A percentile compares a stretch with the other conserved stretches of the same genome.
These are phyloP conservation scores for Zymoseptoria ardabiliae DNA, from an alignment of 2,329 filamentous ascomycete species.

Conservation along the genomic window DNA sequence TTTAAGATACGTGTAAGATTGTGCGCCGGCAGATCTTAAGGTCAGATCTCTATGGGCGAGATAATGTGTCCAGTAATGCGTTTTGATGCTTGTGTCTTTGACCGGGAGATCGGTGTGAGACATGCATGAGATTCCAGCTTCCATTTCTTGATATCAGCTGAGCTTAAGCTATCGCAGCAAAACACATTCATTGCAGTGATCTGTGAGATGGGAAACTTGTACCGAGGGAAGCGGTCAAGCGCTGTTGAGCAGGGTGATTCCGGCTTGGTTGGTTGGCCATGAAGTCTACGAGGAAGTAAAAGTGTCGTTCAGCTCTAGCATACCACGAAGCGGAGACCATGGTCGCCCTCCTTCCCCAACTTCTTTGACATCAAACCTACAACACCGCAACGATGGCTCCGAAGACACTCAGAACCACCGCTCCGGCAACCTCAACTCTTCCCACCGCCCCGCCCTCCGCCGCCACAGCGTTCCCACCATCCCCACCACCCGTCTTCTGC, in stretches of 20 bases:
- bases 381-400: background rate
- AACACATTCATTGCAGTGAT: background rate
- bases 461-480: background rate
- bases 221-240: too few species aligned
- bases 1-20: background rate
- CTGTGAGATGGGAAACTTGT: too few species aligned
- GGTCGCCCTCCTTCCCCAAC: background rate
- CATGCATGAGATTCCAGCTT: slow-evolving; percentile 4
- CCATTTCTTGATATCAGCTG: background rate
- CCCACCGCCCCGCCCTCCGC: background rate
- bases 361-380: background rate
- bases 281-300: too few species aligned
- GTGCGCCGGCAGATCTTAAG: too few species aligned
- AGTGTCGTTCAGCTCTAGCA: too few species aligned
- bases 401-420: background rate
- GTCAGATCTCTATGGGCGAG: too few species aligned
- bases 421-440: background rate
- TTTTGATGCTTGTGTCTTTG: background rate
- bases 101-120: background rate
- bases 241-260: too few species aligned
- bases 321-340: too few species aligned
- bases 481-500: background rate
- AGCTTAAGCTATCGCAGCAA: background rate
- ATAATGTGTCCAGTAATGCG: too few species aligned
- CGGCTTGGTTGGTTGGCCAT: too few species aligned